phyloP scores from a whole-genome alignment of 2,329 filamentous ascomycete species.

The Fusarium temperatum region DNA sequence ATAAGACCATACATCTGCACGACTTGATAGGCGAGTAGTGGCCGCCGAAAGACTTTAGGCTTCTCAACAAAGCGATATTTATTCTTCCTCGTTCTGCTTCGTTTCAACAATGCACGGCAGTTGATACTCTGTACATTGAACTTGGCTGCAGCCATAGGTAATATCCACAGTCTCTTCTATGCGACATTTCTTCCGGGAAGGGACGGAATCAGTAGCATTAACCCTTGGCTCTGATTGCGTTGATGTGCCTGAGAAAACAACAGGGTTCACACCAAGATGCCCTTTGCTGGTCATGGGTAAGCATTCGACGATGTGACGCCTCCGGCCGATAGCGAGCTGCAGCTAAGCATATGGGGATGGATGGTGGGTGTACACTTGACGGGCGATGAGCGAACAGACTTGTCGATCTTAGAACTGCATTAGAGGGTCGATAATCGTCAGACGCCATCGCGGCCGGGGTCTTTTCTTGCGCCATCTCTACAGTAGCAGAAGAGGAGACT shows the following conservation, averaged over 20 bases:
- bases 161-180: not conserved
- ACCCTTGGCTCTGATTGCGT: constrained; percentile 3
- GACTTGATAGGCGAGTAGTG: not conserved
- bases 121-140: not conserved
- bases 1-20: not conserved
- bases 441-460: constrained; percentile 19
- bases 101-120: constrained; percentile 11
- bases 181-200: constrained; percentile 11
- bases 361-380: constrained; percentile 3
- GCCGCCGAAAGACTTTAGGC: not conserved
- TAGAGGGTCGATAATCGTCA: constrained; percentile 21
- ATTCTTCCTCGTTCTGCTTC: not conserved
- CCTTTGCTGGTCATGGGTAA: constrained; percentile 10
- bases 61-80: not conserved
- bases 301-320: constrained; percentile 26
- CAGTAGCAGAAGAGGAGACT: constrained; percentile 9
- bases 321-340: constrained; percentile 38
- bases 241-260: constrained; percentile 24
- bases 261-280: constrained; percentile 15
- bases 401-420: constrained; percentile 26
- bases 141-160: constrained; percentile 6
- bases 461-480: constrained; percentile 14
- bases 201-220: constrained; percentile 1
- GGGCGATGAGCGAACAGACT: constrained; percentile 29
- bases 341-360: constrained; percentile 35